Conservation (phyloP, 2,329 filamentous ascomycete genomes). For the Penicillium glabrum region DNA sequence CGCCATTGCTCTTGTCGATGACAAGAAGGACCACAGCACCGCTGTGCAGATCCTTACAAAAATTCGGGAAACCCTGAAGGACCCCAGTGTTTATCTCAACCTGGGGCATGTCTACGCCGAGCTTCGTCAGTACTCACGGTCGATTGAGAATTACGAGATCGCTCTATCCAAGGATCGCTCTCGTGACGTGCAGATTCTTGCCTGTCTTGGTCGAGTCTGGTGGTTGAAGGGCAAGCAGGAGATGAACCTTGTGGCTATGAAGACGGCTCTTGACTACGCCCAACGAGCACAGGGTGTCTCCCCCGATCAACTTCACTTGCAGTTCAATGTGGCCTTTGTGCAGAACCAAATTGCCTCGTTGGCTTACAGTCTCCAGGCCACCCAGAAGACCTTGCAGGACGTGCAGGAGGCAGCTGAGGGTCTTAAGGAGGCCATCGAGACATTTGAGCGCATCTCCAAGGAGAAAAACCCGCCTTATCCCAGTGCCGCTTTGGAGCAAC, state of each 20-base stretch:
- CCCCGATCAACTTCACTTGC: conserved; percentile 83
- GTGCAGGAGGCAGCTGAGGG: conserved; percentile 77
- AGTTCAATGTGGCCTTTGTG: conserved; percentile 97
- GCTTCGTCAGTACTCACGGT: conserved; percentile 82
- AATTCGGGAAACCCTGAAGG: conserved; percentile 84
- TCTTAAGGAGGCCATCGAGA: conserved; percentile 80
- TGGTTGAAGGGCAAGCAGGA: conserved; percentile 74
- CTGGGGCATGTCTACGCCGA: conserved; percentile 91
- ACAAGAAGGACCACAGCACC: conserved; percentile 82
- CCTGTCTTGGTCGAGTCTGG: conserved; percentile 86
- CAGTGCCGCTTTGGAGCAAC: conserved; percentile 84
- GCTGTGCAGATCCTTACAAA: conserved; percentile 88
- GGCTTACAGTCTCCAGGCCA: conserved; percentile 72
- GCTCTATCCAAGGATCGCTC: conserved; percentile 78
- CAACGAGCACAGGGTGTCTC: conserved; percentile 70
- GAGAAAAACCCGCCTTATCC: conserved; percentile 78
- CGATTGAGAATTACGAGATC: conserved; percentile 90
- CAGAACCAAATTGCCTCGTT: conserved; percentile 90
- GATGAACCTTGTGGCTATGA: conserved; percentile 61
- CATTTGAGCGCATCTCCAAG: conserved; percentile 60
- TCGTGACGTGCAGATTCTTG: conserved; percentile 75
- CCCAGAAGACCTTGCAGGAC: conserved; percentile 74
- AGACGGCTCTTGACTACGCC: conserved; percentile 64
- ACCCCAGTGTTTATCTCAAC: conserved; percentile 87
- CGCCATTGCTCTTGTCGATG: conserved; percentile 89